A percentile compares a stretch with the other conserved stretches of the same genome.
These are phyloP conservation scores for Phylloporus sp. DNA, from an alignment of 768 basidiomycete species.

Conservation along the genomic window DNA sequence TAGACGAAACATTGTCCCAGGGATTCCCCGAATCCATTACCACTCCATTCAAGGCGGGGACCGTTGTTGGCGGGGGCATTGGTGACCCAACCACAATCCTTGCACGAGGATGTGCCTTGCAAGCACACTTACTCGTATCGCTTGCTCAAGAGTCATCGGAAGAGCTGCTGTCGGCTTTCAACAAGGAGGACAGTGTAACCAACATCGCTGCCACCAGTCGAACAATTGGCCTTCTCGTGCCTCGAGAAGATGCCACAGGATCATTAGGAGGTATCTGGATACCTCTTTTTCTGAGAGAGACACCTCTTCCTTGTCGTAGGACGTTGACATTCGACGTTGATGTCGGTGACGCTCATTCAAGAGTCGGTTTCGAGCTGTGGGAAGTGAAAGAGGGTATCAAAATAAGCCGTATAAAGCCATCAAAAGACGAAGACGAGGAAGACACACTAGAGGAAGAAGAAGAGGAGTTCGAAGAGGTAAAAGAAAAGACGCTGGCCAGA, in stretches of 20 bases:
- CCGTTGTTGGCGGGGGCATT: constrained; percentile 65
- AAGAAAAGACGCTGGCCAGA: constrained; percentile 58
- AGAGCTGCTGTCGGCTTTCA: constrained; percentile 51
- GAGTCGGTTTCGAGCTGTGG: constrained; percentile 70
- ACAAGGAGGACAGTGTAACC: constrained; percentile 37
- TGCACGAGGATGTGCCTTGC: constrained; percentile 71
- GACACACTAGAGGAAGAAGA: constrained; percentile 48
- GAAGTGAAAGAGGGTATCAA: constrained; percentile 68
- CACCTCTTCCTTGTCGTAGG: constrained; percentile 65
- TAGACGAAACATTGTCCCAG: constrained; percentile 54
- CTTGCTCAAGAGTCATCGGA: constrained; percentile 47
- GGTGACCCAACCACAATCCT: constrained; percentile 79
- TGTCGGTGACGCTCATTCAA: constrained; percentile 34
- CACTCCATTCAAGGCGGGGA: constrained; percentile 64
- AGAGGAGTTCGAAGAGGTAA: constrained; percentile 63
- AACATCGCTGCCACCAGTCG: constrained; percentile 53
- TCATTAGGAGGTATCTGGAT: constrained; percentile 62
- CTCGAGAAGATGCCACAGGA: constrained; percentile 37
- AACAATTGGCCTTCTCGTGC: constrained; percentile 66
- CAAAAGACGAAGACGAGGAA: constrained; percentile 43
- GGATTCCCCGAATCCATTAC: constrained; percentile 60
- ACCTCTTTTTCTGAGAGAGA: constrained; percentile 64
- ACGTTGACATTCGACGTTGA: constrained; percentile 56
- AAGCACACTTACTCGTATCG: constrained; percentile 58
- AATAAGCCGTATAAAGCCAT: constrained; percentile 52